Evolutionary conservation across 1,284 basidiomycete genomes (phyloP).

Genomic region (Heterobasidion irregulare): DNA sequence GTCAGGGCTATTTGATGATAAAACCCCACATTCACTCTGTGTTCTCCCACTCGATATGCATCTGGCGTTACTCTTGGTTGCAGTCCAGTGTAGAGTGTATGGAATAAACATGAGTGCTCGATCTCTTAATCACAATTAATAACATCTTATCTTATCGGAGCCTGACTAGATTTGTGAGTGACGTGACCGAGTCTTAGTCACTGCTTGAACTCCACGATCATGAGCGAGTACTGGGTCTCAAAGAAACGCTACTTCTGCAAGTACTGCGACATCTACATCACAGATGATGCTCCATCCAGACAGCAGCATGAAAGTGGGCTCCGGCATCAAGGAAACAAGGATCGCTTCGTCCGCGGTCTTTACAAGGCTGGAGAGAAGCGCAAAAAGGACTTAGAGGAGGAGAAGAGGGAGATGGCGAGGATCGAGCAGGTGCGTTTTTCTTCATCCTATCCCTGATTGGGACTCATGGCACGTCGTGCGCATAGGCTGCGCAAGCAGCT

Average conservation of each 20-base stretch:
- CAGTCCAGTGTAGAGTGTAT: too few relatives aligned
- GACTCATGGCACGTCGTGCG: not conserved
- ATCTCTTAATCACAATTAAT: too few relatives aligned
- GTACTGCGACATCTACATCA: conserved; percentile 87
- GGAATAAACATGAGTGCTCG: too few relatives aligned
- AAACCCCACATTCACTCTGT: too few relatives aligned
- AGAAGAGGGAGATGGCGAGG: conserved; percentile 77
- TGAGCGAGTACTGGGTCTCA: conserved; percentile 85
- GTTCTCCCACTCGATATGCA: too few relatives aligned
- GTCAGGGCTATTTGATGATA: too few relatives aligned
- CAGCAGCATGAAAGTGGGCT: conserved; percentile 91
- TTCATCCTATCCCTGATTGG: not conserved
- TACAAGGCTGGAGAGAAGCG: conserved; percentile 91
- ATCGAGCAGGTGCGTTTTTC: conserved; percentile 69
- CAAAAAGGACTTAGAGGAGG: conserved; percentile 81
- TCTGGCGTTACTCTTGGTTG: too few relatives aligned
- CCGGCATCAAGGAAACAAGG: conserved; percentile 91
- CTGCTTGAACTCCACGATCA: conserved; percentile 21
- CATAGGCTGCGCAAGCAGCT: conserved; percentile 65
- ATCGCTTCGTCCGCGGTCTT: conserved; percentile 83
- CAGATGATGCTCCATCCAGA: conserved; percentile 89
- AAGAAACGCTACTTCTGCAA: conserved; percentile 81
- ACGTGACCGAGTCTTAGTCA: not conserved
- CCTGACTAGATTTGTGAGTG: too few relatives aligned
- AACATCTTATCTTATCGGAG: too few relatives aligned